These are phyloP conservation scores for Colletotrichum godetiae DNA, from an alignment of 2,329 filamentous ascomycete species.

Conservation along the genomic window DNA sequence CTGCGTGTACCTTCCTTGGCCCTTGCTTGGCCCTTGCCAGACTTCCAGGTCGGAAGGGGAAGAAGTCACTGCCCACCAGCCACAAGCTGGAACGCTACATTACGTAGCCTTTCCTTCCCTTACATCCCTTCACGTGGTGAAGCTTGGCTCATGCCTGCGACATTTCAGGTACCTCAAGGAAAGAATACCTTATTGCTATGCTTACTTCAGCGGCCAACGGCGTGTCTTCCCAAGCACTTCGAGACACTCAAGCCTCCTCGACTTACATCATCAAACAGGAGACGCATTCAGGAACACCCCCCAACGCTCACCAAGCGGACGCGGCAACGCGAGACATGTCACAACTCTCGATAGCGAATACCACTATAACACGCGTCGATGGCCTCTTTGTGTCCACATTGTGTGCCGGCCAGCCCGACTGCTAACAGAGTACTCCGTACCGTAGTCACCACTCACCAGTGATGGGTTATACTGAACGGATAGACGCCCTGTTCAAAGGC, in stretches of 20 bases:
- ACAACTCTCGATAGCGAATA: neutral
- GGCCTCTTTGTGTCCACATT: too few species aligned
- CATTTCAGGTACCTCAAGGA: neutral
- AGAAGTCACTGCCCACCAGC: neutral
- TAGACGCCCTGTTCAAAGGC: neutral
- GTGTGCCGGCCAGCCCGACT: neutral
- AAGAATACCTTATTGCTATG: neutral
- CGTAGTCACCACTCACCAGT: neutral
- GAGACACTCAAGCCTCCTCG: neutral
- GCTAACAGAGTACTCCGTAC: too few species aligned
- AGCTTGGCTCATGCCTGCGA: conserved; percentile 19
- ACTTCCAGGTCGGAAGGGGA: neutral
- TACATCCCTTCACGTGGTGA: neutral
- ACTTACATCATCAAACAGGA: conserved; percentile 18
- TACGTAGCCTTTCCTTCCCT: neutral
- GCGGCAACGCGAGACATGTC: conserved; percentile 6
- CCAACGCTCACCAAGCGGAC: neutral
- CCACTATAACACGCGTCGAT: neutral
- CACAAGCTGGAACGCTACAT: neutral
- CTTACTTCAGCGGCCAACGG: conserved; percentile 24
- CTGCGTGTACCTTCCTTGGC: conserved; percentile 18
- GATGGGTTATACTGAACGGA: neutral
- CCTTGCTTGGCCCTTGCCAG: neutral
- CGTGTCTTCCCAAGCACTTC: neutral
- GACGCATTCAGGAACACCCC: neutral